Evolutionary conservation across 371 early-diverging fungal genomes (phyloP).

Genomic region (Mucor velutinosus): DNA sequence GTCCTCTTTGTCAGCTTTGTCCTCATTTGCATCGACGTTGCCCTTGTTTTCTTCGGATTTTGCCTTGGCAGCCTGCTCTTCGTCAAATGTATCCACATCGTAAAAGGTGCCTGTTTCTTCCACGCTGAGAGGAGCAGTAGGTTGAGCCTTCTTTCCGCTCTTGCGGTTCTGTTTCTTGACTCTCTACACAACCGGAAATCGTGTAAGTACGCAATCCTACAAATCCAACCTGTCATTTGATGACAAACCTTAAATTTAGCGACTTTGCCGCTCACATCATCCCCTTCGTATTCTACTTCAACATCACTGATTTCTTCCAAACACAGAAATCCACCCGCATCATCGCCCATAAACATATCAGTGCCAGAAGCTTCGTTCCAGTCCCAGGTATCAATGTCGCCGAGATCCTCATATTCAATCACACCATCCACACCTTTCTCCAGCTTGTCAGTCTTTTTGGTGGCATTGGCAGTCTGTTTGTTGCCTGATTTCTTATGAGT

Average conservation of each 20-base stretch:
- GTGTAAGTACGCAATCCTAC: too few relatives aligned
- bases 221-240: not conserved
- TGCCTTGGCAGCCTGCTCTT: conserved; percentile 34
- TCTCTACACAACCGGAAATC: conserved; percentile 36
- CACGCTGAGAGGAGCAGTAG: conserved; percentile 48
- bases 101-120: conserved; percentile 53
- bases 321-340: conserved; percentile 78
- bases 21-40: not conserved
- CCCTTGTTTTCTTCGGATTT: conserved; percentile 3
- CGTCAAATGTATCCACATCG: conserved; percentile 60
- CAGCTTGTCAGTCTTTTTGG: not conserved
- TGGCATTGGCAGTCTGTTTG: not conserved
- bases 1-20: not conserved
- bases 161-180: conserved; percentile 44
- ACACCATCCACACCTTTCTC: conserved; percentile 18
- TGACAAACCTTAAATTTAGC: conserved; percentile 69
- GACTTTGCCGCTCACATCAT: conserved; percentile 62
- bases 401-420: conserved; percentile 40
- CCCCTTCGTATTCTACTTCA: conserved; percentile 74
- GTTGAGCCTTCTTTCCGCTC: conserved; percentile 41
- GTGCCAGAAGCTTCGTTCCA: conserved; percentile 64
- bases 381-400: conserved; percentile 57
- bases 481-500: not conserved
- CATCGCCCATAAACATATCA: conserved; percentile 54
- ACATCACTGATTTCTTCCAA: conserved; percentile 89